Base-by-base conservation (phyloP, 2,329 filamentous ascomycete genomes). In the Penicillium sp. region DNA sequence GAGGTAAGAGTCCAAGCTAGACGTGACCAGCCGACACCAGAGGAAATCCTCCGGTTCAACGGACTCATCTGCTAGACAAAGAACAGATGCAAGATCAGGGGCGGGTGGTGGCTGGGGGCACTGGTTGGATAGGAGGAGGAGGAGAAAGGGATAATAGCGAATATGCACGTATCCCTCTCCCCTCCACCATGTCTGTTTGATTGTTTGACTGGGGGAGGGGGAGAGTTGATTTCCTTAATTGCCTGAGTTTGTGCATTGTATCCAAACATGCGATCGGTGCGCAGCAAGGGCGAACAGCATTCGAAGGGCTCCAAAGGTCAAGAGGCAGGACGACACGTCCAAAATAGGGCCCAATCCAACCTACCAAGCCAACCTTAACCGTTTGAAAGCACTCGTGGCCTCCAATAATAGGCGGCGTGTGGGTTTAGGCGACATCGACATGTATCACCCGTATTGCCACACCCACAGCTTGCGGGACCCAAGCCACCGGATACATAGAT, bases 401-500 rank as follows among this genome's bases (percentile, higher is more conserved):
- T 43, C 66, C 67, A 69, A 69, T 69, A 33, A 57, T 16, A 52
- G 14, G 6, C 2, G 8, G 52, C 11, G 55, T 30, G 68, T 70
- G 68, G 63, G 19, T 37, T 5, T 56, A 62, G 49, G 49, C 13
- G 19, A 10, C 38, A 30, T 33, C 55, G 60, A 68, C 63, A 64
- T 25, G 58, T 46, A 45, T 35, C 28, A 46, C n/a, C 1, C 16
- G n/a, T 56, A 48, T 6, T 56, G 28, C 53, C 53, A 56, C 53
- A 33, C 42, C 26, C 53, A 45, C 52, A 54, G 52, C 52, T 54
- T 42, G 38, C 52, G 14, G 38, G 52, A 54, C 30, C 52, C 52
- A 43, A 45, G 52, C 52, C 52, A 42, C 16, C 38, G 52, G 52
- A 63, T 61, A 43, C 57, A 60, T 63, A 59, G 26, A 49, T 61